Conservation (phyloP, 106 monocot genomes). For the Xerophyta viscosa region DNA sequence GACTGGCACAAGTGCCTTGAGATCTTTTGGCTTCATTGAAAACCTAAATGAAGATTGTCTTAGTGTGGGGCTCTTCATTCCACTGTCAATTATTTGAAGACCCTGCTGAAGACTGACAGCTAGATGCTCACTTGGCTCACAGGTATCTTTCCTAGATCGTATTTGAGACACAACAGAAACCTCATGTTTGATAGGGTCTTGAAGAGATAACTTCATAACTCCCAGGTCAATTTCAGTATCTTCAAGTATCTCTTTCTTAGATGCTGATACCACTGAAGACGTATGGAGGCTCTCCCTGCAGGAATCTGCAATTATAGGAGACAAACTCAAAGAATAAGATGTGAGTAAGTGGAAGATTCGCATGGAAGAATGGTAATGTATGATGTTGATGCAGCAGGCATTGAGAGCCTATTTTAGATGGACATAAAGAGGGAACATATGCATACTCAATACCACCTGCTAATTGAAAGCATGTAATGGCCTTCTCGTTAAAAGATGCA, state of each 20-base stretch:
- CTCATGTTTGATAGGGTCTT: too few relatives aligned
- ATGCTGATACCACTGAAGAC: slow-evolving; percentile 41
- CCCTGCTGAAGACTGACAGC: slow-evolving; percentile 72
- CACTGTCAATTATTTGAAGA: slow-evolving; percentile 61
- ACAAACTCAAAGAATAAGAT: slow-evolving; percentile 26
- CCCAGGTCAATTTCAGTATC: too few relatives aligned
- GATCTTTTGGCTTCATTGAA: slow-evolving; percentile 39
- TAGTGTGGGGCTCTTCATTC: slow-evolving; percentile 28
- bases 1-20: slow-evolving; percentile 27
- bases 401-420: too few relatives aligned
- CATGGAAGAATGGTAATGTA: slow-evolving; percentile 26
- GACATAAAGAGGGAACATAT: too few relatives aligned
- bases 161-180: slow-evolving; percentile 11
- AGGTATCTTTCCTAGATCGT: slow-evolving; percentile 12
- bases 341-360: slow-evolving; percentile 17
- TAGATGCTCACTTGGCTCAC: slow-evolving; percentile 46
- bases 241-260: slow-evolving; percentile 24
- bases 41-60: slow-evolving; percentile 58
- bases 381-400: slow-evolving; percentile 26
- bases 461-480: too few relatives aligned
- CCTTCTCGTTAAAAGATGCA: too few relatives aligned
- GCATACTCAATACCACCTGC: too few relatives aligned
- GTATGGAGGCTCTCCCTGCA: slow-evolving; percentile 49
- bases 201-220: too few relatives aligned
- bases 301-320: slow-evolving; percentile 29